phyloP scores from a whole-genome alignment of 208 protist genomes.

The Leishmania tropica region DNA sequence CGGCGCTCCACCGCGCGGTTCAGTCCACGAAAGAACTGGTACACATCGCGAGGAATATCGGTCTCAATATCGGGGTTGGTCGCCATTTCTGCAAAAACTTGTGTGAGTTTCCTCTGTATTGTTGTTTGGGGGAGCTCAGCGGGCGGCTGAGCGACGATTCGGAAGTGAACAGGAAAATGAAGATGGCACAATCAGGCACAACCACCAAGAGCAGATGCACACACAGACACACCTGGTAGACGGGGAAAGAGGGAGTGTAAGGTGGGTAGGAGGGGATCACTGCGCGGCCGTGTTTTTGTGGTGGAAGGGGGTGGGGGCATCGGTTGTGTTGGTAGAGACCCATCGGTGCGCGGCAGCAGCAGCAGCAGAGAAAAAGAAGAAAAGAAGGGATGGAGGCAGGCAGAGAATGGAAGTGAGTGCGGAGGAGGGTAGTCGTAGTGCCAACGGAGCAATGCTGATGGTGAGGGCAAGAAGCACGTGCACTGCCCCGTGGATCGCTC shows the following conservation, averaged over 20 bases:
- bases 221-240: not conserved
- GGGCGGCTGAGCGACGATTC: not conserved
- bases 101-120: not conserved
- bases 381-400: not conserved
- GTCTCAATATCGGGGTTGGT: conserved; percentile 91
- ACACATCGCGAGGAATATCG: conserved; percentile 85
- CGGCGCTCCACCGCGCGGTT: conserved; percentile 76
- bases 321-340: not conserved
- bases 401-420: not conserved
- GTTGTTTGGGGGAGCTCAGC: not conserved
- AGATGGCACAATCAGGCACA: not conserved
- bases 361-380: not conserved
- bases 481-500: not conserved
- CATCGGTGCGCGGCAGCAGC: not conserved
- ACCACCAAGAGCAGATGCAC: not conserved
- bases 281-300: not conserved
- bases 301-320: not conserved
- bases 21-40: conserved; percentile 72
- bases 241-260: not conserved
- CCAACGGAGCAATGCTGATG: not conserved
- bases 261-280: not conserved
- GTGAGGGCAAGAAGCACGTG: not conserved
- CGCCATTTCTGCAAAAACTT: conserved; percentile 43
- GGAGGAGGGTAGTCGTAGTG: not conserved
- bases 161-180: not conserved